Evolutionary conservation across 768 basidiomycete species (phyloP).

Genomic region (Russula virescens): DNA sequence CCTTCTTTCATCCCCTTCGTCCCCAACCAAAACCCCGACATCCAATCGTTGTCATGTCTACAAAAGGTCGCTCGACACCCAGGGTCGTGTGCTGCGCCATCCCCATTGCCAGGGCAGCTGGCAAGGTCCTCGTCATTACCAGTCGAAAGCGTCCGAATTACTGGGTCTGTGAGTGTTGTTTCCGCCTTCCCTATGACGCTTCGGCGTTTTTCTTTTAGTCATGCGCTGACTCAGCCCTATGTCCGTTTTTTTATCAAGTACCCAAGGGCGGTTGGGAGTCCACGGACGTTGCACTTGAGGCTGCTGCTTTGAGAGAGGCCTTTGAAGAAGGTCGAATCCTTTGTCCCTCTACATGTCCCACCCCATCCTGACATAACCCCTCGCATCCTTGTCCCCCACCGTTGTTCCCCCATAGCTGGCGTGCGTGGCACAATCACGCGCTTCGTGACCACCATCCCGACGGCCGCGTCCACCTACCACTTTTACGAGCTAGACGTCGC

Average conservation of each 20-base stretch:
- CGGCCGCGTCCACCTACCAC: conserved; percentile 77
- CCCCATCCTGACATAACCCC: conserved; percentile 55
- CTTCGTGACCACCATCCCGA: conserved; percentile 76
- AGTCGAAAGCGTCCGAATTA: conserved; percentile 73
- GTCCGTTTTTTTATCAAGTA: conserved; percentile 10
- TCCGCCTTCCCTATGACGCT: background rate
- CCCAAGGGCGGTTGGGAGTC: conserved; percentile 93
- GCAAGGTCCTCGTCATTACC: conserved; percentile 78
- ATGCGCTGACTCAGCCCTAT: conserved; percentile 11
- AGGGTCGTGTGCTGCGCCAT: conserved; percentile 90
- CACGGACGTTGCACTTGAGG: conserved; percentile 74
- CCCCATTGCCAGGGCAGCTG: conserved; percentile 65
- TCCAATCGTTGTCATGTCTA: conserved; percentile 25
- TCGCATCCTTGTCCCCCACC: conserved; percentile 37
- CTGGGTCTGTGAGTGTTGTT: conserved; percentile 78
- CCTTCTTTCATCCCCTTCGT: conserved; percentile 5
- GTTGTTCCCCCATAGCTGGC: conserved; percentile 53
- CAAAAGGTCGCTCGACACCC: conserved; percentile 74
- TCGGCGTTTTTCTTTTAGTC: conserved; percentile 12
- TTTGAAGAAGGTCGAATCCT: conserved; percentile 93
- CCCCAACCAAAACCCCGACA: conserved; percentile 5
- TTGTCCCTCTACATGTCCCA: conserved; percentile 69
- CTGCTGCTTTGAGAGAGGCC: conserved; percentile 87
- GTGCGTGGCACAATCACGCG: conserved; percentile 83
- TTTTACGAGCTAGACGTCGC: conserved; percentile 86